Evolutionary conservation across 129 eudicot genomes (phyloP).

Genomic region (Gnaphalium uliginosum): DNA sequence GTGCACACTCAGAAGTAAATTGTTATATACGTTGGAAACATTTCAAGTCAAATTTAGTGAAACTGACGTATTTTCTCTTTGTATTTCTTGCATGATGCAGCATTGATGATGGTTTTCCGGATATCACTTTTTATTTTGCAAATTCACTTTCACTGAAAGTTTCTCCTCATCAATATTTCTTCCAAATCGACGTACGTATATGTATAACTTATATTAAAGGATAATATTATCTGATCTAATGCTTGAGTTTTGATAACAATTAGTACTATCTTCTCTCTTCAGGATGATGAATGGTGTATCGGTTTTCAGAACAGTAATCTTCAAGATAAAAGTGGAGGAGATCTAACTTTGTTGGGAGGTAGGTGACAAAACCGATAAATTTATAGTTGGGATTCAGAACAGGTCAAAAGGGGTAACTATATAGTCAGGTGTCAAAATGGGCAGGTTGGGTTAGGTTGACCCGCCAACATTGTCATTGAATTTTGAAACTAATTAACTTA

Average conservation of each 20-base stretch:
- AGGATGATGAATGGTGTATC: constrained; percentile 70
- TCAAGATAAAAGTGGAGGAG: constrained; percentile 61
- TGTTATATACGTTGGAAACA: not conserved
- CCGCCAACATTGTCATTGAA: not conserved
- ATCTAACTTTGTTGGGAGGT: constrained; percentile 88
- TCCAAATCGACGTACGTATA: constrained; percentile 49
- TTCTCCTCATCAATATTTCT: constrained; percentile 74
- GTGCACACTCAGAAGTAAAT: not conserved
- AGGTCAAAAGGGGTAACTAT: not conserved
- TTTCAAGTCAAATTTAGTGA: not conserved
- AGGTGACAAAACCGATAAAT: not conserved
- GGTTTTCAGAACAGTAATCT: constrained; percentile 80
- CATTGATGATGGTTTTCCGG: constrained; percentile 83
- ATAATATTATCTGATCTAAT: not conserved
- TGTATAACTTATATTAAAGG: not conserved
- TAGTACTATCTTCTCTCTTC: constrained; percentile 19
- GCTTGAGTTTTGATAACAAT: not conserved
- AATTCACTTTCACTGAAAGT: constrained; percentile 55
- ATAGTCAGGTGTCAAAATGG: not conserved
- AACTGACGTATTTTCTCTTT: not conserved
- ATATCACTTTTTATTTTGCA: constrained; percentile 62
- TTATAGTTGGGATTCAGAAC: not conserved
- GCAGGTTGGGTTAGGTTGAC: not conserved
- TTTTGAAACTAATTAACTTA: not conserved
- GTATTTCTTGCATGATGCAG: constrained; percentile 46